Evolutionary conservation across 768 basidiomycete species (phyloP).

Genomic region (Mycena maculata): DNA sequence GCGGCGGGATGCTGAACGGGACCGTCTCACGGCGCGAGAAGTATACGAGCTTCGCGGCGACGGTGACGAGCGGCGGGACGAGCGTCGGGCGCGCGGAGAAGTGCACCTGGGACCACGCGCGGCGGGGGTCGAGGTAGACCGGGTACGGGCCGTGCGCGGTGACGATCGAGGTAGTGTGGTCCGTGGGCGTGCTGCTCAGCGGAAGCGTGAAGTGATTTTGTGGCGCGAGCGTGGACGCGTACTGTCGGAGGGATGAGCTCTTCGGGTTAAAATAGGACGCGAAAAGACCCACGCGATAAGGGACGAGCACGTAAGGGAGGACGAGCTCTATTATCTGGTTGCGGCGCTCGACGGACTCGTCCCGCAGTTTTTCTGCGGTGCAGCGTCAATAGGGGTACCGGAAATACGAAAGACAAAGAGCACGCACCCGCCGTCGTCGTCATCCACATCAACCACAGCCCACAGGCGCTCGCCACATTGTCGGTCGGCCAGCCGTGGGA

Average conservation of each 20-base stretch:
- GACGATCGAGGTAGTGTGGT: slow-evolving; percentile 39
- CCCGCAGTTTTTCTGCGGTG: slow-evolving; percentile 44
- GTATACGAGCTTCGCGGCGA: slow-evolving; percentile 73
- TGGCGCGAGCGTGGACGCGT: slow-evolving; percentile 68
- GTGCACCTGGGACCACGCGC: slow-evolving; percentile 46
- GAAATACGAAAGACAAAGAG: neutral
- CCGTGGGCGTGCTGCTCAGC: slow-evolving; percentile 41
- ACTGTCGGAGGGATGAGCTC: slow-evolving; percentile 47
- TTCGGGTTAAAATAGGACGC: slow-evolving; percentile 17
- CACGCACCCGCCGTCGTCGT: slow-evolving; percentile 62
- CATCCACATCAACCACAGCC: slow-evolving; percentile 75
- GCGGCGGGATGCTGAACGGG: slow-evolving; percentile 55
- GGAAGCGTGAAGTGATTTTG: slow-evolving; percentile 71
- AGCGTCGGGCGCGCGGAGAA: slow-evolving; percentile 44
- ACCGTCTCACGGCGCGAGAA: slow-evolving; percentile 66
- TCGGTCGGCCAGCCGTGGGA: slow-evolving; percentile 70
- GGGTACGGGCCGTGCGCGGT: slow-evolving; percentile 61
- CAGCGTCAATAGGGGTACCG: slow-evolving; percentile 9
- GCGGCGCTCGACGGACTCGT: slow-evolving; percentile 43
- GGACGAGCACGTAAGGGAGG: slow-evolving; percentile 60
- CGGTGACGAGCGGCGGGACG: slow-evolving; percentile 58
- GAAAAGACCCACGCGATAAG: slow-evolving; percentile 55
- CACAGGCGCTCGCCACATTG: slow-evolving; percentile 59
- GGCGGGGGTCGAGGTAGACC: slow-evolving; percentile 51
- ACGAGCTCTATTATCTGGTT: slow-evolving; percentile 48